phyloP scores from a whole-genome alignment of 768 basidiomycete genomes.

The Lentinula edodes region DNA sequence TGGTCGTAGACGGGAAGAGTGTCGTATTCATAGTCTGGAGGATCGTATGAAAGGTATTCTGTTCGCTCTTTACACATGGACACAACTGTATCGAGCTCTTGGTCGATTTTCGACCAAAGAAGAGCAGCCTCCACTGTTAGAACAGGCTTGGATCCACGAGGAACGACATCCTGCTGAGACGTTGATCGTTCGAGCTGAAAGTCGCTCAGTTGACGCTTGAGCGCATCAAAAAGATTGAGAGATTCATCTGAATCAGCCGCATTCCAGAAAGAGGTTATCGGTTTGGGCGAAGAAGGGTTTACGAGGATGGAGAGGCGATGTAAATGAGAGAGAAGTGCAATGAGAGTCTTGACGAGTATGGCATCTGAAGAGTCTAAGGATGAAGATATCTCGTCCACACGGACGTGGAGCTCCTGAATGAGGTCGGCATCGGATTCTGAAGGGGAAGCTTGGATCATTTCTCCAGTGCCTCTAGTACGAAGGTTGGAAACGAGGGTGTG shows the following conservation, averaged over 20 bases:
- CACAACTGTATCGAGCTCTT: constrained; percentile 65
- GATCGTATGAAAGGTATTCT: constrained; percentile 41
- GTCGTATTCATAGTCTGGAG: constrained; percentile 29
- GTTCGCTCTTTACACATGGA: constrained; percentile 61
- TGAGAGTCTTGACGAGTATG: constrained; percentile 59
- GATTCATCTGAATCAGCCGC: constrained; percentile 18
- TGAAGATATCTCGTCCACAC: constrained; percentile 43
- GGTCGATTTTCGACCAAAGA: constrained; percentile 72
- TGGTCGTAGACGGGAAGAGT: constrained; percentile 54
- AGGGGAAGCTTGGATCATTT: constrained; percentile 42
- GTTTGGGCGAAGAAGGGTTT: constrained; percentile 7
- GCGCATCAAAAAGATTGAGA: constrained; percentile 48
- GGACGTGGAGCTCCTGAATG: constrained; percentile 51
- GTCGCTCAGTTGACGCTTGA: constrained; percentile 65
- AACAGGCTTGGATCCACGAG: constrained; percentile 36
- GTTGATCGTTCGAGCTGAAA: constrained; percentile 55
- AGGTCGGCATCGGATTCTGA: constrained; percentile 43
- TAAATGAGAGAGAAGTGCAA: constrained; percentile 64
- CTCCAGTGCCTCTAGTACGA: constrained; percentile 36
- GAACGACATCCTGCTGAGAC: constrained; percentile 29
- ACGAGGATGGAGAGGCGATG: constrained; percentile 49
- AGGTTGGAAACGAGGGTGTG: constrained; percentile 61
- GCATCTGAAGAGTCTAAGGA: constrained; percentile 47
- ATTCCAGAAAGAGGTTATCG: not conserved
- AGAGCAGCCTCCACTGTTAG: constrained; percentile 55